Base-by-base conservation (phyloP, 2,329 filamentous ascomycete species). In the Scytalidium lignicola region DNA sequence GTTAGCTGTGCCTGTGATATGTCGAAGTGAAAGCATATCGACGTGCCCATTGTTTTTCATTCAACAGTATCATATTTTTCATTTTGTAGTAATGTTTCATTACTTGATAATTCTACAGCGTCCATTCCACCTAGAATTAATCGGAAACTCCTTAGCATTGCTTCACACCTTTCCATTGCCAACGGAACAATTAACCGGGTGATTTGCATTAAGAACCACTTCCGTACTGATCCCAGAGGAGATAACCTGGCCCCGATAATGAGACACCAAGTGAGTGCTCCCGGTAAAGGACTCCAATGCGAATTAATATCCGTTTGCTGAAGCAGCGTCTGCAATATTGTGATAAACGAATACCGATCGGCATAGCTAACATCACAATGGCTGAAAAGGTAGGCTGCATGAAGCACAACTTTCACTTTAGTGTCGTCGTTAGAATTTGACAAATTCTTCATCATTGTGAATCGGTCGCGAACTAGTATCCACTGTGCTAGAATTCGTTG, bases 191-290 rank as follows among this genome's bases (percentile, higher is more conserved):
- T 41, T 8, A 52, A 45, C 3, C 58, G 44, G 18, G 47, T 50
- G 8, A 54, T 48, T 41, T 58, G 57, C 58, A 60, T 57, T 17
- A 59, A 22, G 40, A 56, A 56, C 55, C 58, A 59, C 48, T 51
- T 57, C 3, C 43, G 54, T 2, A 41, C 10, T 1, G 44, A 17
- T 3, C 49, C 46, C 4, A 43, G 47, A 3, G 43, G 43, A 20
- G 49, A 56, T 20, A 52, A 26, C 21, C 58, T 51, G 28, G 52
- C 47, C 7, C 57, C 55, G 26, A 59, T 52, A 5, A 42, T 47
- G 6, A 59, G 40, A 23, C 53, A 58, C 55, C 57, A 60, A 10
- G 56, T 57, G 17, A 60, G 42, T 21, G 55, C 58, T 3, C 55
- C 58, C 2, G 52, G 54, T 21, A 59, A 41, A 17, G 46, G 41